phyloP scores from a whole-genome alignment of 2,329 filamentous ascomycete species.

The Trichoderma sp. region DNA sequence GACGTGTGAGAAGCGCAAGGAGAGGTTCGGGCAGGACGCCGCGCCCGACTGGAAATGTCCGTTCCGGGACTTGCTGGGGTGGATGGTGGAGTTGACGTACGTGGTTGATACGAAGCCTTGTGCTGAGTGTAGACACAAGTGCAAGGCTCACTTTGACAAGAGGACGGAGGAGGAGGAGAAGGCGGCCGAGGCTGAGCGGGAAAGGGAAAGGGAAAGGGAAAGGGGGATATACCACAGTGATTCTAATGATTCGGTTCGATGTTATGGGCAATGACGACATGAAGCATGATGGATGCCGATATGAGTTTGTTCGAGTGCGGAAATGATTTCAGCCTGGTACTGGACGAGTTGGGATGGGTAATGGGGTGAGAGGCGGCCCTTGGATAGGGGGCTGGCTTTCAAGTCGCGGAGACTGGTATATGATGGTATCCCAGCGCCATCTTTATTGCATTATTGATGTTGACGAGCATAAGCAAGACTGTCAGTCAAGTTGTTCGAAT shows the following conservation, averaged over 20 bases:
- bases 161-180: constrained; percentile 14
- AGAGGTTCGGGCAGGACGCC: background rate
- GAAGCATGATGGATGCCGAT: background rate
- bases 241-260: background rate
- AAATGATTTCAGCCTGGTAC: background rate
- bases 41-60: constrained; percentile 8
- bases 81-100: constrained; percentile 14
- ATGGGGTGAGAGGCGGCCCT: background rate
- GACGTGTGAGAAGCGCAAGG: constrained; percentile 5
- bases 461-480: background rate
- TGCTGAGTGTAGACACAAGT: constrained; percentile 8
- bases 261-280: background rate
- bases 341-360: background rate
- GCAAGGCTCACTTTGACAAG: constrained; percentile 1
- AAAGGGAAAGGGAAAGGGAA: background rate
- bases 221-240: background rate
- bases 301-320: background rate
- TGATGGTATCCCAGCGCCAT: background rate
- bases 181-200: background rate
- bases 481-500: background rate
- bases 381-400: background rate
- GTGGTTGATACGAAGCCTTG: constrained; percentile 6
- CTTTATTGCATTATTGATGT: background rate
- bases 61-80: background rate
- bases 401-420: background rate